phyloP scores from a whole-genome alignment of 208 protist genomes.

The Leishmania tropica region DNA sequence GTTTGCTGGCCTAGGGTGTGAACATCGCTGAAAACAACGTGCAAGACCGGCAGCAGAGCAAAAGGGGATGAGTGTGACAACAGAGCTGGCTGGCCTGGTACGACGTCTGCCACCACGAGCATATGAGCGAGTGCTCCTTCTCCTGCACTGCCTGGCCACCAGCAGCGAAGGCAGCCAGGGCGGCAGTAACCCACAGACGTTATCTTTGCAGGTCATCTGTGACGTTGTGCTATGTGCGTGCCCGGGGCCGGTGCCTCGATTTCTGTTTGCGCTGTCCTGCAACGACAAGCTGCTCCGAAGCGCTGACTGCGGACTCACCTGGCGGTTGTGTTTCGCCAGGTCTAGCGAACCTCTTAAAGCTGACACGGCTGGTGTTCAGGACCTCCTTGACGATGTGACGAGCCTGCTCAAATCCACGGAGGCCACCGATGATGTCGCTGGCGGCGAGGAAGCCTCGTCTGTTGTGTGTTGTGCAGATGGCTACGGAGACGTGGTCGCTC shows the following conservation, averaged over 20 bases:
- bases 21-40: background rate
- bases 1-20: background rate
- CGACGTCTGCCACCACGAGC: conserved; percentile 36
- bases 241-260: conserved; percentile 41
- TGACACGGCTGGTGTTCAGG: background rate
- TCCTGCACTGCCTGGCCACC: conserved; percentile 30
- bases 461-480: conserved; percentile 29
- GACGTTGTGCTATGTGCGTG: conserved; percentile 35
- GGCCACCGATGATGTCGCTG: conserved; percentile 10
- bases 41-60: background rate
- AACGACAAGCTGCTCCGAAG: conserved; percentile 64
- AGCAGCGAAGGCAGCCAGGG: background rate
- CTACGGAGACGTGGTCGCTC: conserved; percentile 47
- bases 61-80: conserved; percentile 22
- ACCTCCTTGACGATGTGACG: conserved; percentile 23
- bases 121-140: conserved; percentile 32
- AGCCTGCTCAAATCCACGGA: conserved; percentile 15
- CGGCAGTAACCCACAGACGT: background rate
- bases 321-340: conserved; percentile 38
- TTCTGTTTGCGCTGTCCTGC: conserved; percentile 63
- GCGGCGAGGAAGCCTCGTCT: background rate
- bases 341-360: conserved; percentile 7
- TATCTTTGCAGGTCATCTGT: conserved; percentile 35
- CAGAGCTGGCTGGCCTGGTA: conserved; percentile 41
- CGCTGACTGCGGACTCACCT: conserved; percentile 64